Base-by-base conservation (phyloP, 306 rosid species). In the Biancaea sappan region DNA sequence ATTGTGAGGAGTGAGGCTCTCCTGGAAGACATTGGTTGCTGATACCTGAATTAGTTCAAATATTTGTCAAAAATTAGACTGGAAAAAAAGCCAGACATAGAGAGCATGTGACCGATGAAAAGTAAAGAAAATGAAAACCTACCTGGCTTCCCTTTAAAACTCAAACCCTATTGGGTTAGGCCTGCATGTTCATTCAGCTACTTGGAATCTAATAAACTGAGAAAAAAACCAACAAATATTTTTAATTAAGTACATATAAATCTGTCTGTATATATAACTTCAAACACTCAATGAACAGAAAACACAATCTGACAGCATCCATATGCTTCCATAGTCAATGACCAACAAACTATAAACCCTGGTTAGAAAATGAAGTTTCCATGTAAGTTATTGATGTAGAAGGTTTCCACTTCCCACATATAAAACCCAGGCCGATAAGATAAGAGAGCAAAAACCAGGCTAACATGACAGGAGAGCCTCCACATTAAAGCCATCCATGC, bases 1-100 rank as follows among this genome's bases (percentile, higher is more conserved):
- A 66, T 48, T 9, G 60, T 44, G 8, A 51, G 63, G 38, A 68
- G 52, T 2, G 83, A 71, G 15, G 73, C 79, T 71, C 80, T 71
- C 76, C 62, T 78, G 1, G 73, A 65, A 19, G 66, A 66, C 88
- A 84, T 77, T 41, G 72, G n/a, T 31, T 47, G 66, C 31, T 12
- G 3, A 21, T 18, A 74, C 19, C 41, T 44, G 10, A 15, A 57
- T 31, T 41, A 65, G 22, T 24, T 41, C 53, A 25, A 14, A 64
- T 12, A 43, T 22, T 38, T 64, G n/a, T 18, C 68, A 35, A 10
- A 21, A 18, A 29, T 35, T 61, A 11, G 15, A 18, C 5, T 8
- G 12, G 15, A 37, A 35, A 21, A n/a, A 14, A 37, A 60, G 38
- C 7, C 47, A 35, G 1, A 35, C 14, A 37, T 0, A 19, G 48